phyloP scores from a whole-genome alignment of 2,329 filamentous ascomycete genomes.

The Talaromyces sp. region DNA sequence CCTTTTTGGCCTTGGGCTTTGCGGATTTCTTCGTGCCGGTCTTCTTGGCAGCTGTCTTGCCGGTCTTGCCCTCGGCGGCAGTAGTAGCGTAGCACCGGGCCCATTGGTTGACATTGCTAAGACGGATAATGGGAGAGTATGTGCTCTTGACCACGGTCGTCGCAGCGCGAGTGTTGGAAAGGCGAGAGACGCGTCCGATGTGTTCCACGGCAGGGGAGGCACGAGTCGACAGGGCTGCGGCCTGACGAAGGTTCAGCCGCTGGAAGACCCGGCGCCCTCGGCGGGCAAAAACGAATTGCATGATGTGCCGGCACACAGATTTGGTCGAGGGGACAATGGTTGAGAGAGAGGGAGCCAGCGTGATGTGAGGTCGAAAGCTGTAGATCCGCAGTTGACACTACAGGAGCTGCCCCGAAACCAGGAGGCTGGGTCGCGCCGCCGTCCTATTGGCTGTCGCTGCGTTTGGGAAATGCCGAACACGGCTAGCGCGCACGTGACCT shows the following conservation, averaged over 20 bases:
- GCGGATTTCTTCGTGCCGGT: slow-evolving; percentile 15
- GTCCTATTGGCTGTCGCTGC: neutral
- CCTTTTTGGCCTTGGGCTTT: slow-evolving; percentile 14
- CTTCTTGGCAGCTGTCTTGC: slow-evolving; percentile 12
- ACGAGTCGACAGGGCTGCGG: slow-evolving; percentile 21
- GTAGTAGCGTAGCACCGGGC: slow-evolving; percentile 28
- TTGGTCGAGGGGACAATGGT: neutral
- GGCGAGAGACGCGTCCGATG: slow-evolving; percentile 21
- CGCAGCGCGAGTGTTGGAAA: slow-evolving; percentile 13
- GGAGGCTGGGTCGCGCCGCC: slow-evolving; percentile 10
- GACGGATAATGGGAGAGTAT: slow-evolving; percentile 10
- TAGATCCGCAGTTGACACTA: neutral
- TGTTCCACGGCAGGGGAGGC: slow-evolving; percentile 20
- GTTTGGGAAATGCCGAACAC: slow-evolving; percentile 12
- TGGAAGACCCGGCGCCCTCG: slow-evolving; percentile 27
- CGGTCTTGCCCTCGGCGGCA: slow-evolving; percentile 16
- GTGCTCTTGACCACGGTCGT: slow-evolving; percentile 12
- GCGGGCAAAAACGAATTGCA: slow-evolving; percentile 27
- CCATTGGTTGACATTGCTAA: slow-evolving; percentile 7
- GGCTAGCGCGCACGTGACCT: slow-evolving; percentile 9
- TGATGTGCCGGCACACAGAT: slow-evolving; percentile 12
- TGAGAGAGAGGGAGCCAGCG: neutral
- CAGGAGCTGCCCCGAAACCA: neutral
- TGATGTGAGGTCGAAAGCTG: neutral
- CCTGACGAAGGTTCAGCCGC: slow-evolving; percentile 21